Evolutionary conservation across 31 red algal species (phyloP).

Genomic region (Porphyra umbilicalis): DNA sequence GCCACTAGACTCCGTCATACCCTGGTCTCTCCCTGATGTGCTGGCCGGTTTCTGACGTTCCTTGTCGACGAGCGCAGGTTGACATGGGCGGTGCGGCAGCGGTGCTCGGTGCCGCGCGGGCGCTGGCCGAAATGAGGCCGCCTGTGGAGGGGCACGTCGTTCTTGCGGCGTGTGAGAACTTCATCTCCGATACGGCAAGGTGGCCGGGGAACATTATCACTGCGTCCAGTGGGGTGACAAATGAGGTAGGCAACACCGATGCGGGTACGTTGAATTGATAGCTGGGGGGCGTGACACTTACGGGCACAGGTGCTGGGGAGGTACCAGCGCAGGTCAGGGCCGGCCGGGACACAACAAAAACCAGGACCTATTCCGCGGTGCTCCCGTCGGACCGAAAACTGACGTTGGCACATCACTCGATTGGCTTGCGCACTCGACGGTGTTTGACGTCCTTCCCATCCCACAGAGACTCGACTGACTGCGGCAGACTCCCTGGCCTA

Average conservation of each 20-base stretch:
- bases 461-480: slow-evolving; percentile 35
- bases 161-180: slow-evolving; percentile 41
- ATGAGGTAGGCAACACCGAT: slow-evolving; percentile 66
- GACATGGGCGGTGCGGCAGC: slow-evolving; percentile 94
- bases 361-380: neutral
- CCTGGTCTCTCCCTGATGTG: neutral
- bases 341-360: no score
- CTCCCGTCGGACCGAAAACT: no score
- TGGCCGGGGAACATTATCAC: slow-evolving; percentile 56
- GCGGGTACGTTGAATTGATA: slow-evolving; percentile 6
- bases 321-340: no score
- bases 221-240: slow-evolving; percentile 39
- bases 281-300: no score
- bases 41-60: neutral
- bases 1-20: no score
- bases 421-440: neutral
- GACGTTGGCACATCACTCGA: neutral
- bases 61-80: slow-evolving; percentile 4
- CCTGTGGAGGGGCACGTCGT: slow-evolving; percentile 40
- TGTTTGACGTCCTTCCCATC: neutral
- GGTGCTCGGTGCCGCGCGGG: slow-evolving; percentile 70
- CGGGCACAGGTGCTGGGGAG: no score
- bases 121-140: slow-evolving; percentile 58
- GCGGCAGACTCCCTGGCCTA: slow-evolving; percentile 46
- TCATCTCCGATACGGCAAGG: slow-evolving; percentile 27